Evolutionary conservation across 1,284 basidiomycete species (phyloP).

Genomic region (Leucoagaricus sp.): DNA sequence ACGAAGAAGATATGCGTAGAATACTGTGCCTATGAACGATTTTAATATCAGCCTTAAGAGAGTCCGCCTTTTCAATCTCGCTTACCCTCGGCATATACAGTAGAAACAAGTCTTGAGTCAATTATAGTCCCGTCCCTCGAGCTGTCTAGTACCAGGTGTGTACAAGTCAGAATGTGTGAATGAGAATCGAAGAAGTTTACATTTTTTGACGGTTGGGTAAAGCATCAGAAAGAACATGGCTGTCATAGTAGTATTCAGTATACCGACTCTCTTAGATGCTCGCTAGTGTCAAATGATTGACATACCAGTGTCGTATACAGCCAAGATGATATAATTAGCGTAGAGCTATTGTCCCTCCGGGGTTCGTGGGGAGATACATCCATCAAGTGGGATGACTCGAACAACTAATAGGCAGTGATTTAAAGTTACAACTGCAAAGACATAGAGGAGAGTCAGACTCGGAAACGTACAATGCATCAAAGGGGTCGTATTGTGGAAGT

Average conservation of each 20-base stretch:
- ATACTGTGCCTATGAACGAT: not conserved
- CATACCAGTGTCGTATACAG: not conserved
- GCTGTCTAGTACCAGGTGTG: not conserved
- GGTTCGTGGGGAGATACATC: not conserved
- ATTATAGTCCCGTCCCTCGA: not conserved
- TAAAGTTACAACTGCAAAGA: too few relatives aligned
- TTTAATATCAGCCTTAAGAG: not conserved
- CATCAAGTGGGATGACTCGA: not conserved
- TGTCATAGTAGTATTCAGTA: too few relatives aligned
- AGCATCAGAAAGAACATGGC: not conserved
- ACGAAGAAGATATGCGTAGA: conserved; percentile 1
- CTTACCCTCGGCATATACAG: not conserved
- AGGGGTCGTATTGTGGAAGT: not conserved
- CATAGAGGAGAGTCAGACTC: too few relatives aligned
- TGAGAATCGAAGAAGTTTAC: not conserved
- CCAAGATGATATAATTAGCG: not conserved
- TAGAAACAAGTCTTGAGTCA: not conserved
- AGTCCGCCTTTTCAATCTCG: not conserved
- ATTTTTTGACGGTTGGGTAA: not conserved
- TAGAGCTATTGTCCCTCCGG: not conserved
- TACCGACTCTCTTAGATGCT: not conserved
- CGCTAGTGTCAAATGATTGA: not conserved
- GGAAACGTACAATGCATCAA: not conserved
- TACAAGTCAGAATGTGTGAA: not conserved
- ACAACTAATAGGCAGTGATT: not conserved